Evolutionary conservation across 1,284 basidiomycete species (phyloP), one percentile per base, ranked within the genome.

Genomic region (Ustilago loliicola): DNA sequence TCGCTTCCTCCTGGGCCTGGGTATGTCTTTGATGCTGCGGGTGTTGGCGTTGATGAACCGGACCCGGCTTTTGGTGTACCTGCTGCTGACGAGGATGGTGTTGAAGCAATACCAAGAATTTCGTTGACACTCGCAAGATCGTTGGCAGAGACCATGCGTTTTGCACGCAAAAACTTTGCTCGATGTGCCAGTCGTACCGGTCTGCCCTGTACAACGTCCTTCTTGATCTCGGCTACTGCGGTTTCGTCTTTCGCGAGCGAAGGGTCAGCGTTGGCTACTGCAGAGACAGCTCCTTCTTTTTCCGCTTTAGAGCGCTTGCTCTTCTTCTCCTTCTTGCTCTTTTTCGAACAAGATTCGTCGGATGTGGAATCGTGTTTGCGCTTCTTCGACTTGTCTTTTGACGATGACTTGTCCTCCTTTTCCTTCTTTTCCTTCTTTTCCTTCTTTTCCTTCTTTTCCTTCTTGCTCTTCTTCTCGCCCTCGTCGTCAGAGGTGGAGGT

Each of bases 151-250:
- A 82, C 80, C 77, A 85, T 73, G 25, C 80, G 71, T 59, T 85
- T 85, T 6, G 84, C 84, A 13, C 80, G 77, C n/a, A 84, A 60
- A 62, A 83, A 85, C 63, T 83, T 83, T 48, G 84, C 83, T 47
- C 84, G 79, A 51, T 82, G 80, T 45, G 68, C 74, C 36, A 79
- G 15, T 34, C 77, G 58, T 19, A 78, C 65, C 0, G 71, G 72
- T 27, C 67, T 60, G 9, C 60, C 65, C 32, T 61, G 61, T 2
- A 59, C 58, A 2, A 61, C 61, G 27, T 80, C 75, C 30, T 61
- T 66, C 64, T 72, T 77, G 64, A 72, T 65, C 36, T 77, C 74
- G 32, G 66, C 51, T 11, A 70, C 54, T 1, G 71, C 72, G 42
- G 61, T 62, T 30, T 55, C 38, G 50, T 73, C 74, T 25, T 55